Conservation (phyloP, 345 rosid species). For the Erysimum cheiranthoides region DNA sequence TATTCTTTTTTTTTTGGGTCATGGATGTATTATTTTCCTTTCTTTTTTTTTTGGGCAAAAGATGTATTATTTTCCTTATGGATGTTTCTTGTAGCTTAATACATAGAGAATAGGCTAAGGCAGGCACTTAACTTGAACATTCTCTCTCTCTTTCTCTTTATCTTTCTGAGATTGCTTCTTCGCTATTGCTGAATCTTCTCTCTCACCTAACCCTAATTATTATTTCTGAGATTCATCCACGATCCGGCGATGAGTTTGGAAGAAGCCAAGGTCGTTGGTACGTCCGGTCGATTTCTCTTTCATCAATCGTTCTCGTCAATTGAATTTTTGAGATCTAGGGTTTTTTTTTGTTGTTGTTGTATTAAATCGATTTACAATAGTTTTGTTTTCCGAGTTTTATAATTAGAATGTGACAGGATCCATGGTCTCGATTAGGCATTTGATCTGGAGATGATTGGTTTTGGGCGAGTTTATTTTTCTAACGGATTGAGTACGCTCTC, state of each 20-base stretch:
- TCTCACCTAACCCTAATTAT: constrained; percentile 28
- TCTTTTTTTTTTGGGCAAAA: too few relatives aligned
- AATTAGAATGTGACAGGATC: constrained; percentile 29
- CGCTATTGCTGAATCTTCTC: background rate
- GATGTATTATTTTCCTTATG: too few relatives aligned
- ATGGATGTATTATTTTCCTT: too few relatives aligned
- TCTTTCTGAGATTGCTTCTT: constrained; percentile 21
- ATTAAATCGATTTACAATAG: constrained; percentile 10
- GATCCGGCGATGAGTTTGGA: constrained; percentile 41
- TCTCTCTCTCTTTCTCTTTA: constrained; percentile 21
- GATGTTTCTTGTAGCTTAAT: too few relatives aligned
- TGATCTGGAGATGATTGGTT: constrained; percentile 27
- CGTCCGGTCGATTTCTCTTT: constrained; percentile 11
- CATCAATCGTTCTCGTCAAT: background rate
- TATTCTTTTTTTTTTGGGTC: too few relatives aligned
- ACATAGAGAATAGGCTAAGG: too few relatives aligned
- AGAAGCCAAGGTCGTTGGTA: constrained; percentile 48
- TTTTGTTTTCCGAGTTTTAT: background rate
- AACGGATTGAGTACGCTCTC: background rate
- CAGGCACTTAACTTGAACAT: background rate
- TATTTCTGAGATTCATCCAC: background rate
- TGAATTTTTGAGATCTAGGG: constrained; percentile 37
- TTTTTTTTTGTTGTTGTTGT: background rate
- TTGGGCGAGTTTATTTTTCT: background rate
- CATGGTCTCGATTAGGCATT: constrained; percentile 1